Base-by-base conservation (phyloP, 2,329 filamentous ascomycete genomes). In the Trichoderma sp. region DNA sequence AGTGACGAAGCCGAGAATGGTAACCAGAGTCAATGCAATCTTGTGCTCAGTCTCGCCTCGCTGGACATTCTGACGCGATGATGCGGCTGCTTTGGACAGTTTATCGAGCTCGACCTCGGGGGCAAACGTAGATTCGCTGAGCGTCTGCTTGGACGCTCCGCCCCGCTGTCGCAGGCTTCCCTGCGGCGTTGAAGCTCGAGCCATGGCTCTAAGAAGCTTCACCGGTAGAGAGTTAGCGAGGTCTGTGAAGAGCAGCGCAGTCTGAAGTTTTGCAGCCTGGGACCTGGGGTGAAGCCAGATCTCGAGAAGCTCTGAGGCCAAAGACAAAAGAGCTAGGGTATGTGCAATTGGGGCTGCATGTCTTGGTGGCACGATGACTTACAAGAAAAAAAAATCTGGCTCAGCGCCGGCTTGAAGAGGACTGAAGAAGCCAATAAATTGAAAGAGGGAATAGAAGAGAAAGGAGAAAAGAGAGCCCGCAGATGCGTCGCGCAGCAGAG, bases 1-100 rank as follows among this genome's bases (percentile, higher is more conserved):
- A 59, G 96, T 98, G 72, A 94, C 77, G 77, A 99, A 98, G 61
- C 93, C 95, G 73, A 97, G 83, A 33, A 88, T 76, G 2, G 95
- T 98, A 77, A 97, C 90, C 74, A 97, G 78, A 37, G 82, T 81
- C 70, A 97, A 87, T 71, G 89, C 92, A 73, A 96, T 80, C 85
- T 91, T 90, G 85, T 97, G 96, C 76, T 96, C 92, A 85, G 88
- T 90, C 81, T 97, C 92, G n/a, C 86, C 86, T 69, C 81, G 81
- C 40, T 81, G 76, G 43, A 78, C 71, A 62, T 79, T 76, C 47
- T 74, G 73, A 69, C 78, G 73, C 58, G 66, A 63, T 14, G 59
- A 56, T 33, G 79, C 72, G 14, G 78, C 77, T 27, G 79, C 76
- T 71, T 82, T 81, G 70, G 81, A 78, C 71, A 87, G 77, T 75